Percentiles rank a stretch among this genome's conserved stretches.
Conservation (phyloP, 768 basidiomycete genomes). For the Agrocybe pediades region DNA sequence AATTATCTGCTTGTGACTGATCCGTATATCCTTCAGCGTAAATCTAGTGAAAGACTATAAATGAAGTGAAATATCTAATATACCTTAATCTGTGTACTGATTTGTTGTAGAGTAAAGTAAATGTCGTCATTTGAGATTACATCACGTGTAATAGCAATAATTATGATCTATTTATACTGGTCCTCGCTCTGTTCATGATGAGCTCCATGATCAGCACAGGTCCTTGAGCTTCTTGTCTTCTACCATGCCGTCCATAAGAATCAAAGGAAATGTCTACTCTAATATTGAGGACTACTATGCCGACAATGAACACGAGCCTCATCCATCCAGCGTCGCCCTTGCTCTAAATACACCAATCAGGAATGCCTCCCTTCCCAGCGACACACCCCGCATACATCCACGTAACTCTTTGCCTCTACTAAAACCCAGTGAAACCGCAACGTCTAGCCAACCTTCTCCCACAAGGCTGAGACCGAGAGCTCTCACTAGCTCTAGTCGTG, state of each 20-base stretch:
- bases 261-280: conserved; percentile 36
- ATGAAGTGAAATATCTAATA: neutral
- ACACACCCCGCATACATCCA: neutral
- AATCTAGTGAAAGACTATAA: conserved; percentile 1
- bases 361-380: neutral
- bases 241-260: conserved; percentile 51
- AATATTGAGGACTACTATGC: conserved; percentile 11
- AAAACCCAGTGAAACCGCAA: neutral
- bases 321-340: neutral
- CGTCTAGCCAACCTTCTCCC: conserved; percentile 4
- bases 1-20: neutral
- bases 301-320: neutral
- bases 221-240: neutral
- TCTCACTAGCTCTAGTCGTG: conserved; percentile 32
- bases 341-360: neutral
- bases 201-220: neutral
- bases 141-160: neutral
- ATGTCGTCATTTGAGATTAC: neutral
- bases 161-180: neutral
- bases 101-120: neutral
- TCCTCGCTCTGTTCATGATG: neutral
- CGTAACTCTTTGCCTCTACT: neutral
- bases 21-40: conserved; percentile 3
- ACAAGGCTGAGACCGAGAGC: conserved; percentile 27
- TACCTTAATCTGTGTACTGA: neutral